These are phyloP conservation scores for Pythium guiyangense DNA, from an alignment of 352 stramenopile genomes.

Conservation along the genomic window DNA sequence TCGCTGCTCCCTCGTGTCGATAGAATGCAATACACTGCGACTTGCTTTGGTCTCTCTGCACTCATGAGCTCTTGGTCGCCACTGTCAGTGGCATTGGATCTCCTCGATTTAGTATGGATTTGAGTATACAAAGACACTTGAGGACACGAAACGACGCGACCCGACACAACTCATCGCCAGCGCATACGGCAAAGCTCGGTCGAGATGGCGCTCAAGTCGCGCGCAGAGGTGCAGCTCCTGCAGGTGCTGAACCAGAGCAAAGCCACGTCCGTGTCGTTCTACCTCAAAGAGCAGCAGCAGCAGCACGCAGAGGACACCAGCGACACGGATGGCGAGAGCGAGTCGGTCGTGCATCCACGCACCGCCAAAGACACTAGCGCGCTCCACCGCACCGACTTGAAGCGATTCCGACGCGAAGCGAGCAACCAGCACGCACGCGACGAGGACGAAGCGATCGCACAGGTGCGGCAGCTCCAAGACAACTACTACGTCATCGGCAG, in stretches of 20 bases:
- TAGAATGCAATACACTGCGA: neutral
- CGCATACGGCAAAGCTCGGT: too few relatives aligned
- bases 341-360: conserved; percentile 9
- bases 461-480: conserved; percentile 53
- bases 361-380: neutral
- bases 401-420: neutral
- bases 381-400: neutral
- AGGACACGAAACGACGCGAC: neutral
- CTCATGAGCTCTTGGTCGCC: neutral
- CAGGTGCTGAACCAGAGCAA: conserved; percentile 48
- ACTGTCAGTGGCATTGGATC: too few relatives aligned
- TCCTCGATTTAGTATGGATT: too few relatives aligned
- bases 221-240: conserved; percentile 47
- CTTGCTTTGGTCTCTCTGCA: neutral
- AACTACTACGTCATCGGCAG: conserved; percentile 22
- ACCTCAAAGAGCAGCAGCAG: conserved; percentile 42
- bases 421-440: conserved; percentile 21
- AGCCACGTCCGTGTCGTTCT: conserved; percentile 30
- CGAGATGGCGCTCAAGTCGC: conserved; percentile 35
- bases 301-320: conserved; percentile 13
- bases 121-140: neutral
- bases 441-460: conserved; percentile 38
- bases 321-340: neutral
- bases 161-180: too few relatives aligned
- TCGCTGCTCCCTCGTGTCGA: neutral